A percentile compares a stretch with the other conserved stretches of the same genome.
Conservation (phyloP, 2,329 filamentous ascomycete genomes). For the Monosporascus sp. region DNA sequence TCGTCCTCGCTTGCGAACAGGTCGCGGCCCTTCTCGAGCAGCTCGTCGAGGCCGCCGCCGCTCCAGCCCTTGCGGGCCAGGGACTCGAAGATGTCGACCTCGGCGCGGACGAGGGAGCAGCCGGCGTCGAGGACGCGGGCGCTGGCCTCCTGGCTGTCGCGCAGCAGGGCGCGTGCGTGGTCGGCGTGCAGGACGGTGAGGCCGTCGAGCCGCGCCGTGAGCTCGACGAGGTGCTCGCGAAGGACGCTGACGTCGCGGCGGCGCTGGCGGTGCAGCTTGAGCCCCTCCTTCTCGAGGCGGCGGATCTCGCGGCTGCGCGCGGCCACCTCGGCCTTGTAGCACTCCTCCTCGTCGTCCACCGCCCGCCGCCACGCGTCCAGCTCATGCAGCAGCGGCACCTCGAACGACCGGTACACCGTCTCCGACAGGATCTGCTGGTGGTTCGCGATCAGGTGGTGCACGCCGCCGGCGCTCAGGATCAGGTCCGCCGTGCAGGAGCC, state of each 20-base stretch:
- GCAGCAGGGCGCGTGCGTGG: slow-evolving; percentile 54
- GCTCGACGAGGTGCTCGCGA: slow-evolving; percentile 56
- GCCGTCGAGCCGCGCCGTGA: slow-evolving; percentile 58
- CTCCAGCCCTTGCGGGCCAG: slow-evolving; percentile 63
- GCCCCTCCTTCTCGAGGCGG: slow-evolving; percentile 58
- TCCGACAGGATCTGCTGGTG: slow-evolving; percentile 66
- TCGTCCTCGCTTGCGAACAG: slow-evolving; percentile 46
- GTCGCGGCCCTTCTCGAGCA: slow-evolving; percentile 59
- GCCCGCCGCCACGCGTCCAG: slow-evolving; percentile 59
- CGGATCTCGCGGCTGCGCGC: slow-evolving; percentile 56
- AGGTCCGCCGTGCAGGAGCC: slow-evolving; percentile 58
- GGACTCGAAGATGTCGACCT: slow-evolving; percentile 65
- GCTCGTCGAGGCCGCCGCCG: slow-evolving; percentile 60
- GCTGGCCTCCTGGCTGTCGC: slow-evolving; percentile 62
- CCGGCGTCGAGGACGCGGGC: slow-evolving; percentile 57
- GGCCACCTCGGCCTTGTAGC: slow-evolving; percentile 51
- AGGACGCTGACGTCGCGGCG: slow-evolving; percentile 58
- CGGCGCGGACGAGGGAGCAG: slow-evolving; percentile 60
- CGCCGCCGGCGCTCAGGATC: slow-evolving; percentile 56
- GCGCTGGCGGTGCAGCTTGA: slow-evolving; percentile 56
- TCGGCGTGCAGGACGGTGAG: slow-evolving; percentile 55
- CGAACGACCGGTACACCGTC: slow-evolving; percentile 63
- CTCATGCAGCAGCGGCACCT: slow-evolving; percentile 65
- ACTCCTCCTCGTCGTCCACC: slow-evolving; percentile 60
- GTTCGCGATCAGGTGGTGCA: slow-evolving; percentile 64